Conservation (phyloP, 257 asterid genomes). For the Ballota nigra region DNA sequence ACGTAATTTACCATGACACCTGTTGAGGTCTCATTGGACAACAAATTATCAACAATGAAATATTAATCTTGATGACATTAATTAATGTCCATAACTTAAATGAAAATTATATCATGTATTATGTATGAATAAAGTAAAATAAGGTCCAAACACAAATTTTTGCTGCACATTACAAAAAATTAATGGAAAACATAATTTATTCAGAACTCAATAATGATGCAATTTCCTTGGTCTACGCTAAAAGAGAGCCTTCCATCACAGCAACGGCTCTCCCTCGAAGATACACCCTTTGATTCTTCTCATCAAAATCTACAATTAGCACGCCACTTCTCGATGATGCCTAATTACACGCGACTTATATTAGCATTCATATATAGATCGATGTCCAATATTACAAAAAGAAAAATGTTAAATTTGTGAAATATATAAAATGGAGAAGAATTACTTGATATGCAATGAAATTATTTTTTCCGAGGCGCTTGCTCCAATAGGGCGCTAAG, state of each 20-base stretch:
- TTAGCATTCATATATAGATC: not conserved
- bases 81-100: too few species aligned
- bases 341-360: constrained; percentile 30
- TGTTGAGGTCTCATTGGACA: too few species aligned
- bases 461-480: constrained; percentile 66
- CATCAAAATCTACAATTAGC: constrained; percentile 57
- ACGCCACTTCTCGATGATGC: constrained; percentile 86
- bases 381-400: not conserved
- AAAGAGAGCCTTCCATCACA: constrained; percentile 61
- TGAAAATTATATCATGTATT: too few species aligned
- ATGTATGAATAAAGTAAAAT: too few species aligned
- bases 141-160: too few species aligned
- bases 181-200: too few species aligned
- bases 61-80: too few species aligned
- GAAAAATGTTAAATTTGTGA: too few species aligned
- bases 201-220: too few species aligned
- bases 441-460: constrained; percentile 66
- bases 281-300: constrained; percentile 51
- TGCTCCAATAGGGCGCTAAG: constrained; percentile 74
- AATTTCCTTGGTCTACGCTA: constrained; percentile 36
- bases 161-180: too few species aligned
- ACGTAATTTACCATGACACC: too few species aligned
- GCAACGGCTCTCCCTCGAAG: constrained; percentile 68
- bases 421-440: not conserved
- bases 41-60: too few species aligned